Evolutionary conservation across 306 rosid species (phyloP).

Genomic region (Parietaria judaica): DNA sequence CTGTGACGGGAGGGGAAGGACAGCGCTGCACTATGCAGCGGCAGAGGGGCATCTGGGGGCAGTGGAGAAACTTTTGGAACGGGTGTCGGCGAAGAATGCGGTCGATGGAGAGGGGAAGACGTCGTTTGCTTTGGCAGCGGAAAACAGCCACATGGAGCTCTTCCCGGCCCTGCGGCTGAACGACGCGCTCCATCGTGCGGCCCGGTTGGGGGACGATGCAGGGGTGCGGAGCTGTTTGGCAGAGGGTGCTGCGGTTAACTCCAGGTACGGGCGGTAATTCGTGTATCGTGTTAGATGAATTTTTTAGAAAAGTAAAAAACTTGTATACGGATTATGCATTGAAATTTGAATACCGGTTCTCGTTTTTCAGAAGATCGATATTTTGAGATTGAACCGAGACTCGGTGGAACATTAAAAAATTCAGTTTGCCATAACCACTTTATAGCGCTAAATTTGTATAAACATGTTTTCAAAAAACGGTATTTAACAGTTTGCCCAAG

Average conservation of each 20-base stretch:
- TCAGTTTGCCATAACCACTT: too few species aligned
- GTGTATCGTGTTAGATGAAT: too few species aligned
- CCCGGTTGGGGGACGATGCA: slow-evolving; percentile 45
- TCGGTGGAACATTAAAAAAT: too few species aligned
- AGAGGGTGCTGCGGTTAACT: slow-evolving; percentile 51
- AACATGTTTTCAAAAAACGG: too few species aligned
- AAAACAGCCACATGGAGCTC: slow-evolving; percentile 38
- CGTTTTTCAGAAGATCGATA: too few species aligned
- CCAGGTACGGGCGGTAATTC: background rate
- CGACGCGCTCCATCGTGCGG: slow-evolving; percentile 51
- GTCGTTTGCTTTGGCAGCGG: slow-evolving; percentile 47
- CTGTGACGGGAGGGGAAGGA: slow-evolving; percentile 40
- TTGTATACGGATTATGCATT: too few species aligned
- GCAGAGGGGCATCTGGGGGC: slow-evolving; percentile 44
- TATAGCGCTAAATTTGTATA: too few species aligned
- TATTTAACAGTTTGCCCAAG: too few species aligned
- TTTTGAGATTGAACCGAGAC: too few species aligned
- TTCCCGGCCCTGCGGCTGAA: slow-evolving; percentile 39
- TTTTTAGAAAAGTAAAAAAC: too few species aligned
- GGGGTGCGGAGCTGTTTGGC: slow-evolving; percentile 45
- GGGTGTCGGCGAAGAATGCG: slow-evolving; percentile 46
- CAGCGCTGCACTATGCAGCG: slow-evolving; percentile 68
- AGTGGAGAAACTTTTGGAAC: slow-evolving; percentile 38
- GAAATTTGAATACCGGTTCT: too few species aligned
- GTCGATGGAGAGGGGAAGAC: slow-evolving; percentile 44